phyloP scores from a whole-genome alignment of 768 basidiomycete species.

The Russula vinacea region DNA sequence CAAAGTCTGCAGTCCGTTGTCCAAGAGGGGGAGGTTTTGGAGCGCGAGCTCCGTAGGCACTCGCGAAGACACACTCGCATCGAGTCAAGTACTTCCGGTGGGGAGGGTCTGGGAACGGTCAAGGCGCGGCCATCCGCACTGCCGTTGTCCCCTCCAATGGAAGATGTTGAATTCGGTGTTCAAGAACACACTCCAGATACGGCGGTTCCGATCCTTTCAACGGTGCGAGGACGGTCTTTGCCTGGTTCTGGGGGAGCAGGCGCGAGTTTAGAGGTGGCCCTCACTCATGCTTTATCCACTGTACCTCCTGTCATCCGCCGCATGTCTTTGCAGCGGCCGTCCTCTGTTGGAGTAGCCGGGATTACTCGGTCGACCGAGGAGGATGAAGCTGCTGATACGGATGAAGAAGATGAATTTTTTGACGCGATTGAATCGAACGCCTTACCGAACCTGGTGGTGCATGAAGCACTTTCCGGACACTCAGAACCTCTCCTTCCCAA shows the following conservation, averaged over 20 bases:
- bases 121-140: conserved; percentile 27
- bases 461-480: conserved; percentile 56
- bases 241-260: conserved; percentile 2
- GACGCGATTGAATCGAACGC: conserved; percentile 88
- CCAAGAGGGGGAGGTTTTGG: conserved; percentile 77
- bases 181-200: conserved; percentile 12
- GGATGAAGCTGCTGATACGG: conserved; percentile 47
- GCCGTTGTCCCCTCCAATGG: conserved; percentile 20
- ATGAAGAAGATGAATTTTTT: conserved; percentile 95
- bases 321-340: conserved; percentile 19
- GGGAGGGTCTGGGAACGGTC: conserved; percentile 29
- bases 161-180: conserved; percentile 20
- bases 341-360: background rate
- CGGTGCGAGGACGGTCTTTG: background rate
- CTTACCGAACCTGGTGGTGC: conserved; percentile 71
- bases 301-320: conserved; percentile 10
- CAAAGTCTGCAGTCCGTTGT: conserved; percentile 85
- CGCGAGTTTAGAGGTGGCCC: conserved; percentile 1
- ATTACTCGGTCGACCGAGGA: conserved; percentile 31
- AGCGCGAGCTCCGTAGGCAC: conserved; percentile 67
- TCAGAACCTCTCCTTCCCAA: conserved; percentile 38
- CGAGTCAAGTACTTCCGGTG: conserved; percentile 32
- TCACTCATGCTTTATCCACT: conserved; percentile 16
- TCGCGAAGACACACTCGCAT: conserved; percentile 57
- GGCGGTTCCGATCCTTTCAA: conserved; percentile 11